Evolutionary conservation across 1,284 basidiomycete species (phyloP), one percentile per base, ranked within the genome.

Genomic region (Puccinia sorghi): DNA sequence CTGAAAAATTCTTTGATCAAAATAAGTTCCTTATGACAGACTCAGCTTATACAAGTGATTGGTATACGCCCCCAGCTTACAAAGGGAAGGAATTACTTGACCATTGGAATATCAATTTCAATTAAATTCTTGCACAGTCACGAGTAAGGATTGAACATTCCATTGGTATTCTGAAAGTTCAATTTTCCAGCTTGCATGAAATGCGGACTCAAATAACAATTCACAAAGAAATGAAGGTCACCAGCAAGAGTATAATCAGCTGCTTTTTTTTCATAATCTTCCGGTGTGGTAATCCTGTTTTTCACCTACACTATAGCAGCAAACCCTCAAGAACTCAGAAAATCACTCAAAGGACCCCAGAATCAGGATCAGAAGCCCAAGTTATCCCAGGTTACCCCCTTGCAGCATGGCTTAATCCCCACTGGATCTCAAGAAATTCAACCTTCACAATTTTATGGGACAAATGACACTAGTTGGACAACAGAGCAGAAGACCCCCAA

Each of bases 81-180:
- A 48, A 32, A 20, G 66, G 43, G 3, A 37, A 22, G 22, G 43
- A 46, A 2, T 50, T 52, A 22, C 22, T 48, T 8, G 17, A 25
- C 22, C 11, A 5, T 2, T 3, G 50, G 17, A 69, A 69, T 48
- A 20, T 52, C 12, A 27, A 69, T 48, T 69, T 22, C 41, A 69
- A 69, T 43, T 48, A 69, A 25, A 3, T 25, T n/a, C 48, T 69
- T 32, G 66, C 66, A 3, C 41, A 69, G 32, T 69, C 41, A 17
- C 6, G 41, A 69, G 66, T 69, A 7, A 4, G 66, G 41, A 69
- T 69, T 39, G 59, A 63, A 39, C 59, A 63, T 63, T 27, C 59
- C 3, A 63, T 63, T 63, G 59, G 59, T 2, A 69, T 69, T 32
- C 48, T 69, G 41, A 69, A 69, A 22, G 66, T 5, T 5, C 22